A percentile compares a stretch with the other conserved stretches of the same genome.
These are phyloP conservation scores for Epichloe uncinata DNA, from an alignment of 2,329 filamentous ascomycete species.

Conservation along the genomic window DNA sequence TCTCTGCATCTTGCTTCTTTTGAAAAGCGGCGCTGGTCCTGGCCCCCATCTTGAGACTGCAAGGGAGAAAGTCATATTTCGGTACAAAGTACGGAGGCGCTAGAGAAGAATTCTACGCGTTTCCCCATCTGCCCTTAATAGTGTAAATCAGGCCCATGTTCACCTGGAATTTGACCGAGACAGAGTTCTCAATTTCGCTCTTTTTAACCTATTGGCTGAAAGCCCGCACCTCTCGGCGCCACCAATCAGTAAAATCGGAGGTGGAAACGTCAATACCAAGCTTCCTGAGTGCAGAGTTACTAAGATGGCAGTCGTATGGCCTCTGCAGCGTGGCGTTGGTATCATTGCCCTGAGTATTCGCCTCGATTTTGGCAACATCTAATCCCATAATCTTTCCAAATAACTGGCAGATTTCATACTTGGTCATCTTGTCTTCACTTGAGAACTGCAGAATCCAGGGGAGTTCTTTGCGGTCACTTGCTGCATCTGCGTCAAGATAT, in stretches of 20 bases:
- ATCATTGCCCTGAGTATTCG: conserved; percentile 60
- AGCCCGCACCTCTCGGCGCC: conserved; percentile 51
- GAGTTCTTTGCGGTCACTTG: conserved; percentile 36
- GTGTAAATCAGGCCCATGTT: not conserved
- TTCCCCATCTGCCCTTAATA: not conserved
- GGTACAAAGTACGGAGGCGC: too few species aligned
- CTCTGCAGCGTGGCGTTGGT: conserved; percentile 59
- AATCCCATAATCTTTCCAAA: conserved; percentile 72
- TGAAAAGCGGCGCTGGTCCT: not conserved
- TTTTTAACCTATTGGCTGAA: conserved; percentile 35
- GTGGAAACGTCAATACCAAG: conserved; percentile 64
- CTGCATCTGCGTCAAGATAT: conserved; percentile 40
- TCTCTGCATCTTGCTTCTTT: not conserved
- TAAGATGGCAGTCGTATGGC: conserved; percentile 81
- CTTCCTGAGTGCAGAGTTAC: conserved; percentile 58
- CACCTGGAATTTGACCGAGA: not conserved
- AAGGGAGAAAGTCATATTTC: not conserved
- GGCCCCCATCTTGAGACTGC: too few species aligned
- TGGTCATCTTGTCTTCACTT: conserved; percentile 75
- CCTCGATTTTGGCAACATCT: conserved; percentile 51
- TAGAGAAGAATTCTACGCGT: not conserved
- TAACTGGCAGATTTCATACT: conserved; percentile 73
- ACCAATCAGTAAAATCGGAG: conserved; percentile 69
- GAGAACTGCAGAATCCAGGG: conserved; percentile 67
- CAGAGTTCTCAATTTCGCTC: not conserved